Base-by-base conservation (phyloP, 2,329 filamentous ascomycete genomes). In the Bisporella sp. region DNA sequence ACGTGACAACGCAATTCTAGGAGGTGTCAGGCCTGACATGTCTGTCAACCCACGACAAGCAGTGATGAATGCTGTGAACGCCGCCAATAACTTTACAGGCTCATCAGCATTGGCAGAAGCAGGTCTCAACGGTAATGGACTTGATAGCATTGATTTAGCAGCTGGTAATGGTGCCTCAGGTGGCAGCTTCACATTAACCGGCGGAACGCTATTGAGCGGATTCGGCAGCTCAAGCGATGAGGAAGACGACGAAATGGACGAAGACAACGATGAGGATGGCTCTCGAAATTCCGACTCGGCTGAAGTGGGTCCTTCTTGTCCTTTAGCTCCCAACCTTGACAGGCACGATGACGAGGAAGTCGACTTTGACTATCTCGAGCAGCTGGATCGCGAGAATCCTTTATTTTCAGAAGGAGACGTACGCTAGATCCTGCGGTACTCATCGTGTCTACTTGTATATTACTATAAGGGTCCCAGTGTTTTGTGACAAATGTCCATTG, bases 161-260 rank as follows among this genome's bases (percentile, higher is more conserved):
- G 81, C 83, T 59, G 78, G 71, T 42, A 73, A 78, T 54, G 78
- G 76, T 52, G 82, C 81, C 53, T 84, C 84, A 46, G 21, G 21
- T 21, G 82, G 49, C 8, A 47, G 42, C 11, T 92, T 91, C 66
- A 81, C 83, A 41, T 81, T 88, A 60, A 84, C 81, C 62, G 78
- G 82, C 40, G 85, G 86, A 46, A 85, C 87, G 31, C 73, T 96
- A 53, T 79, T 93, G 31, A 92, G 88, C 64, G 90, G 91, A 47
- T 97, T 97, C 69, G 91, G 89, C 64, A 95, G 90, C 70, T 93
- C 88, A 45, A 96, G 90, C 63, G 90, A 96, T 60, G 92, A 96
- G 68, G 93, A 97, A 58, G 93, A 97, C 57, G 92, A 96, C 61
- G 92, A 96, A 56, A 87, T 89, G 71, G 89, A 95, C 54, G 87